Evolutionary conservation across 352 stramenopile species (phyloP).

Genomic region (Globisporangium irregulare): DNA sequence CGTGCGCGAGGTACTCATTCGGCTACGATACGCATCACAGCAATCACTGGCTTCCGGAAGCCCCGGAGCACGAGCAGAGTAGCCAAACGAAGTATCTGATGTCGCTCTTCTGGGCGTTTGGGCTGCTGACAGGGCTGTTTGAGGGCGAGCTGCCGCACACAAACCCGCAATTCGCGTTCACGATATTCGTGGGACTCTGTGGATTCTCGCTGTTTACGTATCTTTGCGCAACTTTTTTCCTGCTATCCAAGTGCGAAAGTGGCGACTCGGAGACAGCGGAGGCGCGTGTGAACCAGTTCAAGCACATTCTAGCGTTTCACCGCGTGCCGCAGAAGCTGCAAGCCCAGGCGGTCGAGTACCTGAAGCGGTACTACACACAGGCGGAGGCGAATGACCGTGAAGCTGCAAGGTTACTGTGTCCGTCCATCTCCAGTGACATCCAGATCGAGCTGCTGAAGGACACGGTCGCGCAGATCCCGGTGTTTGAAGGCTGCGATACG

Average conservation of each 20-base stretch:
- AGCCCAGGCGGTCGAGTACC: constrained; percentile 53
- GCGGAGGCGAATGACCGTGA: constrained; percentile 61
- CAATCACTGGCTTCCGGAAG: constrained; percentile 49
- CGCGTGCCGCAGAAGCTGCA: constrained; percentile 49
- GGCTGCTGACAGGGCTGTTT: constrained; percentile 49
- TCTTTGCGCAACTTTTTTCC: constrained; percentile 70
- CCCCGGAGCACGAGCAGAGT: constrained; percentile 14
- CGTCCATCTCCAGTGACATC: constrained; percentile 70
- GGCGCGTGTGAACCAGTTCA: constrained; percentile 63
- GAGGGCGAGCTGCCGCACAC: constrained; percentile 58
- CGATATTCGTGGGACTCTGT: constrained; percentile 46
- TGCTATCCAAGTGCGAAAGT: constrained; percentile 68
- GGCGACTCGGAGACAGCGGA: constrained; percentile 52
- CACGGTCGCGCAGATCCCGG: constrained; percentile 49
- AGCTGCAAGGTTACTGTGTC: constrained; percentile 52
- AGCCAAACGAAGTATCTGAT: constrained; percentile 37
- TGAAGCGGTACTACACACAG: constrained; percentile 67
- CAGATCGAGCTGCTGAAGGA: constrained; percentile 57
- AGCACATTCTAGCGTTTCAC: constrained; percentile 65
- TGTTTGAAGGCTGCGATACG: constrained; percentile 54
- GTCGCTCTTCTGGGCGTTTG: constrained; percentile 69
- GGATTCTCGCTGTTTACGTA: constrained; percentile 72
- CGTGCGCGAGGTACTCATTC: constrained; percentile 50
- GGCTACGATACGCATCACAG: constrained; percentile 35
- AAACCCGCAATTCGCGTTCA: constrained; percentile 57